Percentiles rank a stretch among this genome's conserved stretches.
These are phyloP conservation scores for Narthecium ossifragum DNA, from an alignment of 106 monocot genomes.

Conservation along the genomic window DNA sequence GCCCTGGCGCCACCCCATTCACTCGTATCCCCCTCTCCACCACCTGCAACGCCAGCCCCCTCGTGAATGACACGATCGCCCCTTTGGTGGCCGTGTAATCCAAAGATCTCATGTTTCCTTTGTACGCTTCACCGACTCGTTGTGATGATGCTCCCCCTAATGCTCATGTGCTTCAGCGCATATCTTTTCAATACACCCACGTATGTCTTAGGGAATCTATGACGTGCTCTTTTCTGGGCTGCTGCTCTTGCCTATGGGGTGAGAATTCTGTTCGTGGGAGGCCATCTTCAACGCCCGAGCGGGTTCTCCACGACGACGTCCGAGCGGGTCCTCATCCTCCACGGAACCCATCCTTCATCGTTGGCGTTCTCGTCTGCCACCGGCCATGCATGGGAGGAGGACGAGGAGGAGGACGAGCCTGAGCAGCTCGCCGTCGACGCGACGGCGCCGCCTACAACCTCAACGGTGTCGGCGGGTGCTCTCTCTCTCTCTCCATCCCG, in stretches of 20 bases:
- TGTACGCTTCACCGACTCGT: conserved; percentile 70
- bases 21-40: conserved; percentile 62
- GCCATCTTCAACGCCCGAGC: too few relatives aligned
- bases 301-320: too few relatives aligned
- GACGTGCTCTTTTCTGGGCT: conserved; percentile 63
- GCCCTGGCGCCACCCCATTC: conserved; percentile 73
- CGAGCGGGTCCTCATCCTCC: too few relatives aligned
- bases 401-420: too few relatives aligned
- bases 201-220: conserved; percentile 35
- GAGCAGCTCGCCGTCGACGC: too few relatives aligned
- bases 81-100: conserved; percentile 85
- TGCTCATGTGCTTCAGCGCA: conserved; percentile 51
- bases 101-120: conserved; percentile 36
- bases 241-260: conserved; percentile 42
- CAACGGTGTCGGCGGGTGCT: too few relatives aligned
- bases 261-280: conserved; percentile 34
- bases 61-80: conserved; percentile 62
- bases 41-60: conserved; percentile 47
- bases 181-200: conserved; percentile 11
- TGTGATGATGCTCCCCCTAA: conserved; percentile 51
- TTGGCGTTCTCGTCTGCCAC: too few relatives aligned
- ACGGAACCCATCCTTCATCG: too few relatives aligned
- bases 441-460: too few relatives aligned
- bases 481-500: too few relatives aligned
- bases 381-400: too few relatives aligned